Evolutionary conservation across 805 yeast species (phyloP).

Genomic region (Komagataella kurtzmanii): DNA sequence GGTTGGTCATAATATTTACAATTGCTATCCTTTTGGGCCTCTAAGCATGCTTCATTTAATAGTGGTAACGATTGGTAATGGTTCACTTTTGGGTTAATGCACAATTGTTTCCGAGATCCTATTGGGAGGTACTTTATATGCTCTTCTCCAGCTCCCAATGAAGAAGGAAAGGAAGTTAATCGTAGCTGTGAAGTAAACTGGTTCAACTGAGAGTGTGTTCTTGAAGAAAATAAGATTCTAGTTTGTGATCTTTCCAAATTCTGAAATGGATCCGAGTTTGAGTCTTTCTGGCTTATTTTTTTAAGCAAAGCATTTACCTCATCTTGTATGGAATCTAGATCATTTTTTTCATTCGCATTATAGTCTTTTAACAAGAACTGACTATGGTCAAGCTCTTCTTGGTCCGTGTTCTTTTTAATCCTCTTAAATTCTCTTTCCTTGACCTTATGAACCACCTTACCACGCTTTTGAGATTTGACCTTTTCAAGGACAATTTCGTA

Average conservation of each 20-base stretch:
- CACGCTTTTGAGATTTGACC: conserved; percentile 14
- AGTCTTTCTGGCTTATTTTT: conserved; percentile 21
- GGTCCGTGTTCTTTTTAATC: conserved; percentile 1
- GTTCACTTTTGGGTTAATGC: conserved; percentile 56
- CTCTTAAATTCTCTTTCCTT: conserved; percentile 8
- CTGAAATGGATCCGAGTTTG: conserved; percentile 9
- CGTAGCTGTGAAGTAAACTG: conserved; percentile 69
- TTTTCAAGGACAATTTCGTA: conserved; percentile 27
- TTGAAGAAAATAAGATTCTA: conserved; percentile 54
- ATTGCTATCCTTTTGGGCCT: conserved; percentile 32
- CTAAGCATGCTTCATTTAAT: conserved; percentile 74
- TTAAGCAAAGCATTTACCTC: conserved; percentile 38
- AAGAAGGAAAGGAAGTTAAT: conserved; percentile 50
- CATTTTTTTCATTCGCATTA: conserved; percentile 6
- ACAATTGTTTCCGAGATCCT: conserved; percentile 77
- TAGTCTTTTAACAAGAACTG: not conserved
- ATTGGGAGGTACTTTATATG: conserved; percentile 55
- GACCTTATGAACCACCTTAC: conserved; percentile 9
- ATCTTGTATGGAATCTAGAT: conserved; percentile 19
- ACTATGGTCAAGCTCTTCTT: not conserved
- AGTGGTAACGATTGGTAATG: conserved; percentile 31
- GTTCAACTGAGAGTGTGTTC: conserved; percentile 82
- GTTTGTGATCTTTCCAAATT: conserved; percentile 5
- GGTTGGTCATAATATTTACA: conserved; percentile 29
- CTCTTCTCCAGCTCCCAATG: conserved; percentile 32